Conservation (phyloP, 202 grass and related monocot genomes). For the Zizania palustris region DNA sequence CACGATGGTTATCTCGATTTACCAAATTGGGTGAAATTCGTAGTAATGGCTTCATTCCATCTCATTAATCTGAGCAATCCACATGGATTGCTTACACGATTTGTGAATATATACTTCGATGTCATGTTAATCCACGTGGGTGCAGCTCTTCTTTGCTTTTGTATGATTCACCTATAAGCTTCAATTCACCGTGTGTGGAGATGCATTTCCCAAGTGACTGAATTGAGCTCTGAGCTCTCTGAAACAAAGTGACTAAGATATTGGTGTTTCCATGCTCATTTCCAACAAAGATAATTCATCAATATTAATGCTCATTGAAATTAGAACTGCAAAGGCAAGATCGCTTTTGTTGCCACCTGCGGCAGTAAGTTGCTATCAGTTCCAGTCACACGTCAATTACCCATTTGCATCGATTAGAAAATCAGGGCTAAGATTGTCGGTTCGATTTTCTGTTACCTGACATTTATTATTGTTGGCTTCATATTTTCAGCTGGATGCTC, state of each 20-base stretch:
- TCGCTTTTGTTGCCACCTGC: neutral
- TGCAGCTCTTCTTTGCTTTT: neutral
- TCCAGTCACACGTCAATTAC: neutral
- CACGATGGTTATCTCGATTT: neutral
- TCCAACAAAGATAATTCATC: neutral
- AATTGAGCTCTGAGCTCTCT: conserved; percentile 11
- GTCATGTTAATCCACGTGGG: neutral
- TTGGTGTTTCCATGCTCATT: neutral
- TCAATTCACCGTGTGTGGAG: too few species aligned
- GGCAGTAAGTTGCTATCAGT: conserved; percentile 1
- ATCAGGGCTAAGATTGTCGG: neutral
- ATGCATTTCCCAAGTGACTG: neutral
- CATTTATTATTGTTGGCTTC: neutral
- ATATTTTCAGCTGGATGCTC: neutral
- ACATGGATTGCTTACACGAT: neutral
- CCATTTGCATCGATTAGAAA: neutral
- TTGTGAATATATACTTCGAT: neutral
- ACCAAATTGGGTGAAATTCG: neutral
- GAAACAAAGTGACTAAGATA: neutral
- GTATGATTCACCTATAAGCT: too few species aligned
- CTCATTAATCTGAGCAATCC: neutral
- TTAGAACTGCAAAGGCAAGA: neutral
- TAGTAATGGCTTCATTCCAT: neutral
- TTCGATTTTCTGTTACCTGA: neutral
- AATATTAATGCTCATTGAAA: neutral